These are phyloP conservation scores for Sarcodon sp. DNA, from an alignment of 768 basidiomycete species.

Conservation along the genomic window DNA sequence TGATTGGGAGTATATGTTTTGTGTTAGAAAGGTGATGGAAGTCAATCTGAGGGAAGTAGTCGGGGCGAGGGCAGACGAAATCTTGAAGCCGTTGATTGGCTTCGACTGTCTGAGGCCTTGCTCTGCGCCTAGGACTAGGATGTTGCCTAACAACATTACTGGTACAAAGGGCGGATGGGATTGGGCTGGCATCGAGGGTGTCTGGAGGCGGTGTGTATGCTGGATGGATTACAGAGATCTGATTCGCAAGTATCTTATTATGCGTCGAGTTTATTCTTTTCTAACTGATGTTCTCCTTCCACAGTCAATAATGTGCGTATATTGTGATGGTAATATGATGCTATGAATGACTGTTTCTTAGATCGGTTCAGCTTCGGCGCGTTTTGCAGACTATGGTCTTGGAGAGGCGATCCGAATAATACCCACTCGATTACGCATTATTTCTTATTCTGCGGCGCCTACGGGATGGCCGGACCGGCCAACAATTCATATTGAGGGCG, in stretches of 20 bases:
- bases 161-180: constrained; percentile 17
- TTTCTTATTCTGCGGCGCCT: constrained; percentile 13
- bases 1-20: constrained; percentile 40
- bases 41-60: constrained; percentile 32
- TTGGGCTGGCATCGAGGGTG: constrained; percentile 69
- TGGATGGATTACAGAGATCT: constrained; percentile 53
- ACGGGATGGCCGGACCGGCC: constrained; percentile 22
- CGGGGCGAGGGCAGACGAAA: constrained; percentile 4
- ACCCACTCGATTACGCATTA: constrained; percentile 31
- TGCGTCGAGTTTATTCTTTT: too few species aligned
- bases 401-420: constrained; percentile 40
- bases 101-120: too few species aligned
- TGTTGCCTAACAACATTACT: too few species aligned
- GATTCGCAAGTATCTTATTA: too few species aligned
- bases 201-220: constrained; percentile 63
- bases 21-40: constrained; percentile 37
- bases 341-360: too few species aligned
- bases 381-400: constrained; percentile 2
- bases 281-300: too few species aligned
- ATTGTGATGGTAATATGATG: too few species aligned
- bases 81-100: too few species aligned
- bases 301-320: too few species aligned
- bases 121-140: too few species aligned
- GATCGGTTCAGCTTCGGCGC: too few species aligned
- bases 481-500: constrained; percentile 37